phyloP scores from a whole-genome alignment of 805 yeast genomes.

The Saccharomycopsis guyanensis region DNA sequence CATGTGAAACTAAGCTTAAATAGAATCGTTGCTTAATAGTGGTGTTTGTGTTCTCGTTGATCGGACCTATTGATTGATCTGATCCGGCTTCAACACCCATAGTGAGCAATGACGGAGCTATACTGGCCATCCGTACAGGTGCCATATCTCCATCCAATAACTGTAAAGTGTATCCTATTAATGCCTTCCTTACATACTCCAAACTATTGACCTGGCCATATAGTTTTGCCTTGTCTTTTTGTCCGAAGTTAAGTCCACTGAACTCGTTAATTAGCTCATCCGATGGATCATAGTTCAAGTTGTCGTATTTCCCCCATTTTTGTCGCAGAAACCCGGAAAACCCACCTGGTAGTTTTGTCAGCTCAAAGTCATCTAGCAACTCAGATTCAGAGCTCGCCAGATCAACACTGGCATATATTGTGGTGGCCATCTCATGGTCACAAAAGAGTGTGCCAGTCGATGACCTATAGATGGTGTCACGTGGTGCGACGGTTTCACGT shows the following conservation, averaged over 20 bases:
- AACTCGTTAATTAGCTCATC: conserved; percentile 2
- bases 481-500: too few relatives aligned
- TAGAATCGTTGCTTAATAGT: too few relatives aligned
- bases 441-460: too few relatives aligned
- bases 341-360: too few relatives aligned
- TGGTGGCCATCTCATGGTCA: background rate
- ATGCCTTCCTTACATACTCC: background rate
- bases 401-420: background rate
- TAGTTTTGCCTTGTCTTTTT: background rate
- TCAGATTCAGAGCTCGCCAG: background rate
- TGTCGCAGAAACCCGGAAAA: too few relatives aligned
- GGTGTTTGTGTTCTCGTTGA: too few relatives aligned
- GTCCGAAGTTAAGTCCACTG: background rate
- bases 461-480: background rate
- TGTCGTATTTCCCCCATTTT: background rate
- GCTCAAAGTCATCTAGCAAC: background rate
- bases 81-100: too few relatives aligned
- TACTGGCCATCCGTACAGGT: too few relatives aligned
- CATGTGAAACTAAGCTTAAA: conserved; percentile 1
- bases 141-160: too few relatives aligned
- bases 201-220: background rate
- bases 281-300: background rate
- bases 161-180: too few relatives aligned
- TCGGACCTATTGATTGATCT: too few relatives aligned
- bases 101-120: too few relatives aligned